Percentiles rank a stretch among this genome's conserved stretches.
Evolutionary conservation across 495 filamentous ascomycete genomes (phyloP).

Genomic region (Staphylotrichum longicolle): DNA sequence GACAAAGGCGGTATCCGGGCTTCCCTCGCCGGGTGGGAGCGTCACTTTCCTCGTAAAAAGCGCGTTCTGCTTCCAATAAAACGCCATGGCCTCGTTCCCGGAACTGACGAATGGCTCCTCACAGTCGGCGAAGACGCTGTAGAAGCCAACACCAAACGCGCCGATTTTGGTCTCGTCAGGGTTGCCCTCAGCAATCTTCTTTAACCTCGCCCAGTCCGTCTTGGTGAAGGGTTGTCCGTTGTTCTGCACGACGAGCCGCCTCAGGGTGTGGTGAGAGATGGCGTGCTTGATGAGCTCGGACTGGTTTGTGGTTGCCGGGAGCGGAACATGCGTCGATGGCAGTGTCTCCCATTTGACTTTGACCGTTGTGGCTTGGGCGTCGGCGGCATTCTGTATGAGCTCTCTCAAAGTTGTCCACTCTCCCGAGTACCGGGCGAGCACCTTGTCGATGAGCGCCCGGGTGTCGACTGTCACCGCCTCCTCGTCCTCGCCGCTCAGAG

Average conservation of each 20-base stretch:
- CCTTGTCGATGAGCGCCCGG: conserved; percentile 93
- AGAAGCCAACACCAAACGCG: conserved; percentile 97
- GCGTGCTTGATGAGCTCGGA: conserved; percentile 76
- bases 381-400: conserved; percentile 96
- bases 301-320: conserved; percentile 62
- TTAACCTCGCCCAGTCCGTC: conserved; percentile 89
- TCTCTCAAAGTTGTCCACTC: conserved; percentile 88
- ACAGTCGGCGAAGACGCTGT: conserved; percentile 96
- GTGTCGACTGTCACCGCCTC: conserved; percentile 99
- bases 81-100: conserved; percentile 89
- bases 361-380: conserved; percentile 86
- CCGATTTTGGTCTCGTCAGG: conserved; percentile 99
- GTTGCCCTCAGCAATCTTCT: conserved; percentile 97
- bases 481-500: conserved; percentile 82
- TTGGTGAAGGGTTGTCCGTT: conserved; percentile 80
- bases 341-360: conserved; percentile 86
- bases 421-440: conserved; percentile 89
- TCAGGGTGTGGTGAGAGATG: conserved; percentile 77
- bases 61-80: conserved; percentile 97
- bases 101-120: conserved; percentile 96
- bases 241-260: conserved; percentile 81
- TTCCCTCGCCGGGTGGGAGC: conserved; percentile 59
- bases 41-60: conserved; percentile 82
- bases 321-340: conserved; percentile 71
- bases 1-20: conserved; percentile 79